Evolutionary conservation across 2,329 filamentous ascomycete species (phyloP), one percentile per base, ranked within the genome.

Genomic region (Drechslera avenae): DNA sequence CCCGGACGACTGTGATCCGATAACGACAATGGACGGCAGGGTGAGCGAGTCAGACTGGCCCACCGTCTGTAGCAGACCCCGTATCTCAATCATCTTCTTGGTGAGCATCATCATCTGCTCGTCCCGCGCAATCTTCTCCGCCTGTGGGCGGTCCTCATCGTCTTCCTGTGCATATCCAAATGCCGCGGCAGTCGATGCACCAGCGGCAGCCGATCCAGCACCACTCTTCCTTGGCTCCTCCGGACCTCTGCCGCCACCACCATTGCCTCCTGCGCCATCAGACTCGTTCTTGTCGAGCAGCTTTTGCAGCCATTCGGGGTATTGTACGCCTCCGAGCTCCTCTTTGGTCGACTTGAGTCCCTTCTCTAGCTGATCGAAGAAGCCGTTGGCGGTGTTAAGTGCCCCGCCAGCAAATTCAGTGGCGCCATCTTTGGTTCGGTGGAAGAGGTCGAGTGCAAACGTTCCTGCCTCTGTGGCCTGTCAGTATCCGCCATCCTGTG

Each of bases 91-190:
- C 94, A 99, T 99, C 78, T 97, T 97, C 78, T 94, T 93, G 2
- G 95, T 99, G 67, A 99, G 79, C 62, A 97, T 82, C 94, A 99
- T 99, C 93, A 99, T 99, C 75, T 99, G 94, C 71, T 99, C 94
- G 66, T 99, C 94, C 65, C 86, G 86, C 14, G 91, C 90, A 40
- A 83, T 81, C 67, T 89, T 85, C 48, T 87, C 84, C 16, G 77
- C 79, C 7, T 80, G 78, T 47, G 86, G 80, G 57, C 87, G 84
- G 30, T 93, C 81, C 2, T 85, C 83, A 50, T 87, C 81, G 17
- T 90, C 86, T 1, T 86, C 83, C 49, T 86, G 80, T 16, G 89
- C 84, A 64, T 92, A 88, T 31, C 88, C 90, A 69, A 96, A 91
- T 0, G 90, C 90, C 13, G 88, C 84, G 26, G 86, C 90, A 28